Evolutionary conservation across 2,329 filamentous ascomycete genomes (phyloP), one percentile per base, ranked within the genome.

Genomic region (Epichloe hybrida): DNA sequence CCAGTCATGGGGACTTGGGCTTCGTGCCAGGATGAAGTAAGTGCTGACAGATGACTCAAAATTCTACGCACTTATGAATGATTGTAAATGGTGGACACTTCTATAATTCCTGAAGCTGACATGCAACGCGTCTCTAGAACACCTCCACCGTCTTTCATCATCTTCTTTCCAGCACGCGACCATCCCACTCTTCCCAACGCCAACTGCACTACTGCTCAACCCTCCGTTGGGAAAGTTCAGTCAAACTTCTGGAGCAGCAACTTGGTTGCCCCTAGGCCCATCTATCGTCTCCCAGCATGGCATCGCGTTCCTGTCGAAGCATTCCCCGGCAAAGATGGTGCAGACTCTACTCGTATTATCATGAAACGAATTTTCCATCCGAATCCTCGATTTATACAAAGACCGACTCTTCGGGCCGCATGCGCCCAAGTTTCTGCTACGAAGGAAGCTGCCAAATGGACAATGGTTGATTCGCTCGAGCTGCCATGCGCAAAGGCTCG

Each of bases 361-460:
- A 66, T 66, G 64, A 66, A 65, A 59, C 62, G 64, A 46, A 58
- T 66, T 3, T 56, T 53, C 15, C 46, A 55, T 17, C 51, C 52
- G n/a, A 36, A 50, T 13, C 48, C 37, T 31, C 50, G 41, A 21
- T 27, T 27, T 23, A 15, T 13, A 17, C 41, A 41, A 12, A 49
- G 36, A 20, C 21, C 41, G 21, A 12, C 36, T 39, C 13, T 37
- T 27, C 31, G 23, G n/a, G 20, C 27, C 15, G 17, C 23, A 13
- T 38, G 27, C 38, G 31, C 36, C 23, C 21, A 47, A 40, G 44
- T 40, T 17, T 37, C 51, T 35, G 43, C 48, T 21, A 23, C 43
- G 4, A 40, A 50, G 21, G 38, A 42, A 31, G 31, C 45, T 35
- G 23, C 15, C 13, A 31, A 27, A 40, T 52, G 50, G 50, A 52